Evolutionary conservation across 202 grass and related monocot genomes (phyloP), one percentile per base, ranked within the genome.

Genomic region (Cymbopogon flexuosus): DNA sequence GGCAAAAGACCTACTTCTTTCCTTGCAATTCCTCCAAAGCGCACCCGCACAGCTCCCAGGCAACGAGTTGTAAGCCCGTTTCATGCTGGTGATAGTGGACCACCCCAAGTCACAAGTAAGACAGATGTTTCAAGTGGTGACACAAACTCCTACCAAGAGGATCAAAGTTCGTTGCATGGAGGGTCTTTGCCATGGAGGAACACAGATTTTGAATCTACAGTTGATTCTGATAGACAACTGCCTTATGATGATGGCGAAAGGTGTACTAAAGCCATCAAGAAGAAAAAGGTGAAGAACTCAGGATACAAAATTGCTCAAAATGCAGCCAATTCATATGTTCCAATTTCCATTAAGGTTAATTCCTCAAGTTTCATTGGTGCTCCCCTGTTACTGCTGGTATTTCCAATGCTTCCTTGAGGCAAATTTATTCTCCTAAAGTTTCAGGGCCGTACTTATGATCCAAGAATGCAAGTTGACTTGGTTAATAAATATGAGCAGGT

Each of bases 41-140:
- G 90, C 64, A 68, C 84, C 70, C 81, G 95, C 16, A 93, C 95
- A 75, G 86, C 92, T 70, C 70, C 81, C 64, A 89, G 83, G 79
- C 89, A 92, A 73, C 79, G 83, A 79, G 82, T 89, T 84, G 86
- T 68, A 75, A 93, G 90, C 72, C 84, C 83, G 72, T 93, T 89
- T 79, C 69, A 54, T 80, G 63, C 86, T 71, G 70, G 73, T 68
- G 58, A 49, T 83, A 34, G 64, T 77, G 77, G 77, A 51, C 62
- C 75, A 39, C 24, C 84, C 5, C 83, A 87, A 74, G 62, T 81
- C 47, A 89, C 74, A 76, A 85, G 66, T 87, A 98, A 93, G 90
- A 93, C 90, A 21, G 95, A 98, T 89, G 90, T 70, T 65, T 98
- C 95, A 35, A 98, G 95, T 91, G 73, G 88, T 75, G 92, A 98